phyloP scores from a whole-genome alignment of 768 basidiomycete genomes.

The Coprinopsis strossmayeri region DNA sequence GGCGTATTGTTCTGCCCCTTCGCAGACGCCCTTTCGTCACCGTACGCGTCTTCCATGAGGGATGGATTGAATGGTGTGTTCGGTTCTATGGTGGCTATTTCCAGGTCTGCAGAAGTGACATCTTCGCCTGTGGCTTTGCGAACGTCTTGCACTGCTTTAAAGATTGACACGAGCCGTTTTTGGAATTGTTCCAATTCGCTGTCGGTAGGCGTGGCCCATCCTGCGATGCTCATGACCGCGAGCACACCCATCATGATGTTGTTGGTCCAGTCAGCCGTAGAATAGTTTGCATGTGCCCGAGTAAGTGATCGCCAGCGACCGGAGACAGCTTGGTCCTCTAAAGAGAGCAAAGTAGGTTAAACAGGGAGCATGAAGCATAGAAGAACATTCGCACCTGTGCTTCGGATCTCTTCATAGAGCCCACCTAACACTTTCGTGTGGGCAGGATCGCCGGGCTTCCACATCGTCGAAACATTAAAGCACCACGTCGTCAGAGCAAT shows the following conservation, averaged over 20 bases:
- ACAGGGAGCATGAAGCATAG: conserved; percentile 27
- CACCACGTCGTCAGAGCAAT: conserved; percentile 2
- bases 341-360: neutral
- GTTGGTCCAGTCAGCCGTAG: conserved; percentile 10
- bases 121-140: conserved; percentile 18
- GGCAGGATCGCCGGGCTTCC: neutral
- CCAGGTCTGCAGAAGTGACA: conserved; percentile 21
- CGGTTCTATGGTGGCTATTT: conserved; percentile 8
- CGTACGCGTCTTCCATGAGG: conserved; percentile 21
- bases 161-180: conserved; percentile 19
- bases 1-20: conserved; percentile 6
- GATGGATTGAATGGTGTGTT: conserved; percentile 10
- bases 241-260: neutral
- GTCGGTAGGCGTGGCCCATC: conserved; percentile 1
- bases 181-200: conserved; percentile 14
- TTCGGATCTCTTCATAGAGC: conserved; percentile 26
- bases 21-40: conserved; percentile 13
- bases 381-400: conserved; percentile 26
- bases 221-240: neutral
- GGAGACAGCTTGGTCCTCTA: conserved; percentile 37
- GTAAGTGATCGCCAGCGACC: conserved; percentile 39
- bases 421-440: conserved; percentile 3
- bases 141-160: conserved; percentile 20
- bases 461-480: neutral
- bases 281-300: conserved; percentile 13